Base-by-base conservation (phyloP, 129 eudicot species). In the Calendula officinalis region DNA sequence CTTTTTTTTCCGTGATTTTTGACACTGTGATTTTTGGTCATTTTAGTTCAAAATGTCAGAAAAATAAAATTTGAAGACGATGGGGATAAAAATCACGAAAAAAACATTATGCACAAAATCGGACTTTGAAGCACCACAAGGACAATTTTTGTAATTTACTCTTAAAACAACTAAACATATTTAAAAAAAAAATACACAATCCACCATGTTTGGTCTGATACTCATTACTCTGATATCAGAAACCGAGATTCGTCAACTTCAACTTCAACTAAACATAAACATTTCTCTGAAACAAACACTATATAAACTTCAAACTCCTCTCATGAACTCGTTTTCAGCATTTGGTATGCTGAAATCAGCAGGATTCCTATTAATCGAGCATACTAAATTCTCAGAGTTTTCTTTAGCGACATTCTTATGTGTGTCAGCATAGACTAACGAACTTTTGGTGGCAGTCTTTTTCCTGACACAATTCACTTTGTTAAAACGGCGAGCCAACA, bases 321-420 rank as follows among this genome's bases (percentile, higher is more conserved):
- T 64, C 81, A 77, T 77, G 41, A 77, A 77, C 72, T 56, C 43
- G 30, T 55, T 70, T 70, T 46, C 49, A 6, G 43, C 54, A 35
- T 71, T 60, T 1, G 77, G 77, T 0, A 37, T 57, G 72, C 68
- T 64, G 69, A 77, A 63, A 77, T 77, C 81, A 27, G 81, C 73
- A 5, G 81, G 81, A 59, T 77, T 77, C 42, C 68, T 70, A 66
- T 64, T 77, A 8, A 70, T 12, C 4, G 77, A 56, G 59, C 77
- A 77, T 43, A 49, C 17, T 5, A 64, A 44, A 48, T 33, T 8
- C 32, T 43, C 43, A 41, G 42, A 6, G n/a, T 62, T 68, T 71
- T 51, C 36, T 33, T 71, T 42, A 9, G 14, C 39, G 30, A 39
- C 40, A 43, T 14, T 71, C 42, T 65, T 65, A 9, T 12, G 44